Evolutionary conservation across 2,329 filamentous ascomycete species (phyloP), one percentile per base, ranked within the genome.

Genomic region (Microcera coccophila): DNA sequence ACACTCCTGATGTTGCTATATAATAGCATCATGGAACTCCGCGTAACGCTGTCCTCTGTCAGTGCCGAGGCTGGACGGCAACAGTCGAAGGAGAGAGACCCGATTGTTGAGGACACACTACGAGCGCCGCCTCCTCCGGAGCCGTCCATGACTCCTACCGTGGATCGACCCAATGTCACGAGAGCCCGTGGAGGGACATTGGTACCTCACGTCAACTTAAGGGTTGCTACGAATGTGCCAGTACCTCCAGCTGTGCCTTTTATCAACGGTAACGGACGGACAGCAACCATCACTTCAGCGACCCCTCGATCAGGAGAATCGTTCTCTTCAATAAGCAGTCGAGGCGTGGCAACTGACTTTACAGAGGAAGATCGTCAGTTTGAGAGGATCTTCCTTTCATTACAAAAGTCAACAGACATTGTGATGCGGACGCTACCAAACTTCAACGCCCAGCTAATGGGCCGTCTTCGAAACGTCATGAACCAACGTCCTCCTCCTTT

Each of bases 231-330:
- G 1, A 77, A 82, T 49, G 70, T 78, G 7, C 64, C 71, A 4
- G 45, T 59, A 11, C 58, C 60, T 10, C 41, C 53, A n/a, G 62
- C 69, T 19, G 56, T 67, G 22, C 66, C 73, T 1, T 76, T 73
- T 38, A 60, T 75, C 41, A 78, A 77, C 45, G 73, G 74, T 22
- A 59, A 52, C 18, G 59, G 69, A 12, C 73, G 79, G 17, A 75
- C 75, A 20, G 73, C 74, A 2, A 75, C 72, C 3, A 68, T 74
- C 62, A 76, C 62, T 42, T 81, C 68, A 50, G 76, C 75, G n/a
- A 94, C 88, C 1, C 88, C 89, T 35, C 82, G 87, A 18, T 94
- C 88, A 7, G 86, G 84, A 33, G 89, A 95, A 57, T 88, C 87
- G 0, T 94, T 93, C 61, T 75, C 73, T 2, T 81, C 83, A 0